Evolutionary conservation across 2,329 filamentous ascomycete genomes (phyloP).

Genomic region (Trichophyton benhamiae): DNA sequence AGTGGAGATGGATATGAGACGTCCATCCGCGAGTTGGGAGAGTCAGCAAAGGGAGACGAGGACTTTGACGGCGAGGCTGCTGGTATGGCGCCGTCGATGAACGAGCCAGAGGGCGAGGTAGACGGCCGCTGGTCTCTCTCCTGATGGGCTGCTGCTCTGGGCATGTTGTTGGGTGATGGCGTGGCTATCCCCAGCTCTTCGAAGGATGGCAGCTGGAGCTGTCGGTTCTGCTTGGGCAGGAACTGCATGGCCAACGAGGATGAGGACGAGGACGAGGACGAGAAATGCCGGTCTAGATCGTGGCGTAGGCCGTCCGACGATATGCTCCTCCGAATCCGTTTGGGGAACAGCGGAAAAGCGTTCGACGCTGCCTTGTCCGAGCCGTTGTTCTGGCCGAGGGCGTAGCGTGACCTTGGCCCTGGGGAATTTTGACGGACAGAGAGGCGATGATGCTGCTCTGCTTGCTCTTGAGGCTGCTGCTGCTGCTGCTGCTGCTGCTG

Average conservation of each 20-base stretch:
- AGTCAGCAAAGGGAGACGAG: conserved; percentile 1
- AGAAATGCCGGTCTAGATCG: conserved; percentile 9
- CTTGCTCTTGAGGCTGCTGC: too few relatives aligned
- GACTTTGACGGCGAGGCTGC: background rate
- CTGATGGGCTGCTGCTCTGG: background rate
- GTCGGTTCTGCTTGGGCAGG: conserved; percentile 24
- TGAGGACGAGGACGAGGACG: conserved; percentile 18
- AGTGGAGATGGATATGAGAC: conserved; percentile 25
- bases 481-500: background rate
- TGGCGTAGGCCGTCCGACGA: conserved; percentile 5
- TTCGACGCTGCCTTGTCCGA: background rate
- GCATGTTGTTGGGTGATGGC: conserved; percentile 18
- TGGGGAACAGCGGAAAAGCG: conserved; percentile 3
- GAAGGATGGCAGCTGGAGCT: conserved; percentile 43
- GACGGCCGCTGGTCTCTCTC: background rate
- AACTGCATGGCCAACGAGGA: conserved; percentile 27
- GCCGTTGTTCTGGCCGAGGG: background rate
- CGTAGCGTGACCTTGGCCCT: background rate
- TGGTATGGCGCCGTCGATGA: background rate
- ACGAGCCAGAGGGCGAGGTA: background rate
- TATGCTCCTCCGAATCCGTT: conserved; percentile 8
- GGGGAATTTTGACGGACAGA: background rate
- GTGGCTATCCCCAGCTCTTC: conserved; percentile 40
- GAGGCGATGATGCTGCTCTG: background rate
- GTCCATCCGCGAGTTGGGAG: conserved; percentile 6